These are phyloP conservation scores for Phytopythium montanum DNA, from an alignment of 352 stramenopile genomes.

Conservation along the genomic window DNA sequence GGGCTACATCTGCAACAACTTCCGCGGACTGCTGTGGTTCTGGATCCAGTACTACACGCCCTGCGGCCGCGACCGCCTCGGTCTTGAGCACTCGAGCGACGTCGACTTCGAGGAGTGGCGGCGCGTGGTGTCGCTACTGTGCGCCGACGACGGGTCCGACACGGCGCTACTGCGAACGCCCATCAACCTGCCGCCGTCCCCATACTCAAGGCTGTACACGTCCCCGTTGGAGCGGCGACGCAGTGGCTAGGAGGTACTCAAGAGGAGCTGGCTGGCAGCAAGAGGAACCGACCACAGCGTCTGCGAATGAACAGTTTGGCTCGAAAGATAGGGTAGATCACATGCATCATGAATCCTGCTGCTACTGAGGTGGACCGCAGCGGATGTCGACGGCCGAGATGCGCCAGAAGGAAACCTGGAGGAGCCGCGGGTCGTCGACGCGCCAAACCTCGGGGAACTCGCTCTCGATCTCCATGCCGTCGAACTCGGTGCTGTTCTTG, in stretches of 20 bases:
- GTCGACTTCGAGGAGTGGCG: constrained; percentile 94
- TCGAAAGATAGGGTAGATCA: too few relatives aligned
- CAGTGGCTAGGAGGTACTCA: background rate
- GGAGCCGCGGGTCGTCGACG: constrained; percentile 8
- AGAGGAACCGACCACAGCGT: background rate
- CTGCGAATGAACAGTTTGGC: background rate
- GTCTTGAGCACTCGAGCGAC: constrained; percentile 94
- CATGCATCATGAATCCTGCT: background rate
- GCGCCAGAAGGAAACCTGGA: constrained; percentile 1
- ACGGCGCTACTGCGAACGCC: constrained; percentile 73
- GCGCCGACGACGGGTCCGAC: constrained; percentile 88
- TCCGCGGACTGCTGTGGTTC: constrained; percentile 93
- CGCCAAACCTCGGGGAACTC: constrained; percentile 7
- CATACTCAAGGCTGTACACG: constrained; percentile 64
- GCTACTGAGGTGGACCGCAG: background rate
- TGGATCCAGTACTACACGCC: constrained; percentile 96
- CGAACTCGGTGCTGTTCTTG: background rate
- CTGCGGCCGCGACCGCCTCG: constrained; percentile 90
- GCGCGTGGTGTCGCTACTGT: constrained; percentile 87
- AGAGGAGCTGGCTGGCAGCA: background rate
- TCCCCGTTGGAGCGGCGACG: constrained; percentile 5
- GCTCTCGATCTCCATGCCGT: constrained; percentile 4
- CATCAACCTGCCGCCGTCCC: constrained; percentile 49
- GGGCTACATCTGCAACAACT: constrained; percentile 85
- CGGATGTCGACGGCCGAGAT: constrained; percentile 10